Percentiles rank a stretch among this genome's conserved stretches.
These are phyloP conservation scores for Psilocybe cubensis DNA, from an alignment of 768 basidiomycete species.

Conservation along the genomic window DNA sequence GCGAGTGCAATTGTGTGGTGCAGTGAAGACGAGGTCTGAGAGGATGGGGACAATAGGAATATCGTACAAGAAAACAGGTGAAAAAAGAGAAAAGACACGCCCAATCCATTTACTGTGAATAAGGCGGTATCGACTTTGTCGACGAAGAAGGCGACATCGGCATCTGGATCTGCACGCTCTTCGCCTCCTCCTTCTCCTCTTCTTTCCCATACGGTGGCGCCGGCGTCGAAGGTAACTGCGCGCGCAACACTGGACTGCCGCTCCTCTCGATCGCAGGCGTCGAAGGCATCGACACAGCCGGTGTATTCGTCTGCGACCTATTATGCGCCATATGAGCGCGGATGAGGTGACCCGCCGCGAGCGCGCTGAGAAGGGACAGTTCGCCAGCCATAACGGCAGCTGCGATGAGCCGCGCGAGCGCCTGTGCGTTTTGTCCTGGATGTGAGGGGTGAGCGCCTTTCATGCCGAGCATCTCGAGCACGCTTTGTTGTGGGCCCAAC, in stretches of 20 bases:
- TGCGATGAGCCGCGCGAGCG: constrained; percentile 87
- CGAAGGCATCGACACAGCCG: constrained; percentile 61
- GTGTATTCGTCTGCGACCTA: constrained; percentile 81
- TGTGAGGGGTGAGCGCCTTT: constrained; percentile 85
- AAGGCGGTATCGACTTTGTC: constrained; percentile 18
- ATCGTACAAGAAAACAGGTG: neutral
- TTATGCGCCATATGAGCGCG: constrained; percentile 94
- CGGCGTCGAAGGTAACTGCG: constrained; percentile 3
- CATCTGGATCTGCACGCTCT: constrained; percentile 1
- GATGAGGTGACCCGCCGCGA: constrained; percentile 95
- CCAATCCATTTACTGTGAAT: constrained; percentile 17
- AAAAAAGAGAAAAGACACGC: neutral
- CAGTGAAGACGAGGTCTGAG: no score
- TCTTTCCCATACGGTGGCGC: no score
- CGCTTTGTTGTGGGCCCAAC: constrained; percentile 85
- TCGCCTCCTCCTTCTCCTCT: neutral
- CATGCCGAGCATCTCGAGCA: constrained; percentile 94
- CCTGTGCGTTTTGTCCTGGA: constrained; percentile 90
- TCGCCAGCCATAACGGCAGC: constrained; percentile 98
- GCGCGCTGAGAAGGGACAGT: constrained; percentile 85
- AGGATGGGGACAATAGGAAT: neutral
- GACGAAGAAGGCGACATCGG: constrained; percentile 20
- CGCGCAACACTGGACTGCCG: constrained; percentile 4
- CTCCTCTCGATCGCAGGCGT: constrained; percentile 49
- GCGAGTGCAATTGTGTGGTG: no score